These are phyloP conservation scores for Tolypocladium amazonense DNA, from an alignment of 2,329 filamentous ascomycete genomes.

Conservation along the genomic window DNA sequence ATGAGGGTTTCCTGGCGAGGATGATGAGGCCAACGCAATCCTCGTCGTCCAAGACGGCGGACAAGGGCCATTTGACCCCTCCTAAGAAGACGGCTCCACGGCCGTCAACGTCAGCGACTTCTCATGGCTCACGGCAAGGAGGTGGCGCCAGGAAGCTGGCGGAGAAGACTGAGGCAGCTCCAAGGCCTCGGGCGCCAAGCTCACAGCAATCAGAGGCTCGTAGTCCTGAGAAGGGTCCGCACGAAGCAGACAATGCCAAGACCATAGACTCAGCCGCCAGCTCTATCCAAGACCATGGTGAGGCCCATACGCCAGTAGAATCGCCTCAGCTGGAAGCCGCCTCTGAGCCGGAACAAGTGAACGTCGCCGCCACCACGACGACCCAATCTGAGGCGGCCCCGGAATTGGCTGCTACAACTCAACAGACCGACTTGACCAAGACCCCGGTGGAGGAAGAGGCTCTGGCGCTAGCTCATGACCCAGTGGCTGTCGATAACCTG, in stretches of 20 bases:
- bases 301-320: not conserved
- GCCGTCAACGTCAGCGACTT: slow-evolving; percentile 10
- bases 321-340: no score
- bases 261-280: not conserved
- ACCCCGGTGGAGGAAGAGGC: not conserved
- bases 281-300: not conserved
- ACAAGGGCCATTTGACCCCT: slow-evolving; percentile 45
- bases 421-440: not conserved
- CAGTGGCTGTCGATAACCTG: not conserved
- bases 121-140: slow-evolving; percentile 7
- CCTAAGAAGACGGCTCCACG: slow-evolving; percentile 27
- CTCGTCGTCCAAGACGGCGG: slow-evolving; percentile 56
- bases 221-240: not conserved
- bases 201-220: not conserved
- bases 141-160: not conserved
- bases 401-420: not conserved
- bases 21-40: slow-evolving; percentile 71
- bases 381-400: not conserved
- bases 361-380: not conserved
- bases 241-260: not conserved
- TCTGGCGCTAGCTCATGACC: not conserved
- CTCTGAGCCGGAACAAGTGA: not conserved
- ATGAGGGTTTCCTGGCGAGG: slow-evolving; percentile 65
- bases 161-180: not conserved
- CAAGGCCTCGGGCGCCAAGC: not conserved